Base-by-base conservation (phyloP, 176 grass and related monocot species). In the Raddia distichophylla region DNA sequence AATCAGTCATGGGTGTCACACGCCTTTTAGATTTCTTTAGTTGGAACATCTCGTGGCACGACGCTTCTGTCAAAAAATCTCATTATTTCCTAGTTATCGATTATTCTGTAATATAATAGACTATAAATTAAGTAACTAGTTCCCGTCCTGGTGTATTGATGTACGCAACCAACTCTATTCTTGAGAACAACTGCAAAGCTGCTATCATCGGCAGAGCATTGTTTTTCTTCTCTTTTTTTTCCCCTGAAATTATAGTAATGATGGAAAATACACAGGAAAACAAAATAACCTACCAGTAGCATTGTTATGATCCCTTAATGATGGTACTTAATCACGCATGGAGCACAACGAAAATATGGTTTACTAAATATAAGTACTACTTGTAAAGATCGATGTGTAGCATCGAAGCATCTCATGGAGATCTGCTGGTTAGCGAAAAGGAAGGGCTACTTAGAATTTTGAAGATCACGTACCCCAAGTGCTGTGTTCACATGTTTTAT, bases 401-500 rank as follows among this genome's bases (percentile, higher is more conserved):
- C 22, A 67, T 74, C 74, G 60, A 80, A 80, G 7, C 1, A 74
- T 46, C 59, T 67, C 60, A 22, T 50, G 69, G 69, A 67, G 40
- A 84, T 66, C 47, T 80, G 40, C 8, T 43, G 69, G 76, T 49
- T 20, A 48, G 34, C n/a, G 69, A 80, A 86, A 86, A 80, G 64
- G 77, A 86, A 67, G 59, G 59, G 49, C 37, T 84, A 79, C 80
- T 84, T 64, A 59, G 56, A 73, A 67, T 14, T 18, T 53, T 37
- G 11, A 69, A 80, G 44, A 62, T 63, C 45, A 18, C 80, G 73
- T n/a, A 59, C 67, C 67, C 68, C 48, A 84, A 57, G 81, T 54
- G 61, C 16, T 53, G 59, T 22, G 81, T 55, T 45, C 61, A 61
- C 86, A 84, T 60, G 87, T 89, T 84, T 60, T 20, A 27, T 84